These are phyloP conservation scores for Yamadazyma scolyti DNA, from an alignment of 805 yeast genomes.

Conservation along the genomic window DNA sequence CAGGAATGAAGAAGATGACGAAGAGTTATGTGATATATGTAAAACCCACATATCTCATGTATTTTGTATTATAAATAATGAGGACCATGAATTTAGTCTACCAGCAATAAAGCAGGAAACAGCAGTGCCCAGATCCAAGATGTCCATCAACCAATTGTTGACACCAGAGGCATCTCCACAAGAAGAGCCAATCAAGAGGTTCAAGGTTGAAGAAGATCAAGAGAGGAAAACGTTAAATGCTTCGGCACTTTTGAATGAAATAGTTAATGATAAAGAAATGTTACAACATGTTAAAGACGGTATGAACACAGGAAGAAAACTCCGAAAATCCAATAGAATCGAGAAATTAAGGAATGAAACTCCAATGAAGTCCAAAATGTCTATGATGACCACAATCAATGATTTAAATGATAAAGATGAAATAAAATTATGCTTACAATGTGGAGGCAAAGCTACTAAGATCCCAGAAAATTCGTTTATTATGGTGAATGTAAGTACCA, in stretches of 20 bases:
- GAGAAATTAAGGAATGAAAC: slow-evolving; percentile 3
- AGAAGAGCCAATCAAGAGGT: slow-evolving; percentile 8
- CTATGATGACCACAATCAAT: slow-evolving; percentile 13
- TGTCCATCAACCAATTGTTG: slow-evolving; percentile 22
- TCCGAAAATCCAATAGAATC: slow-evolving; percentile 5
- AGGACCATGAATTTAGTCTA: slow-evolving; percentile 9
- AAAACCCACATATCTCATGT: slow-evolving; percentile 46
- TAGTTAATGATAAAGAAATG: slow-evolving; percentile 1
- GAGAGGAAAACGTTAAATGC: not conserved
- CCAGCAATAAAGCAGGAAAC: not conserved
- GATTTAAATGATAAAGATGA: slow-evolving; percentile 21
- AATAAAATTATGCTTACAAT: slow-evolving; percentile 28
- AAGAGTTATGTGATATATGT: slow-evolving; percentile 46
- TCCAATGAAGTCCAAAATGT: slow-evolving; percentile 6
- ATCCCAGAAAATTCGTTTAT: slow-evolving; percentile 4
- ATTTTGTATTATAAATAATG: slow-evolving; percentile 39
- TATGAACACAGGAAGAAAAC: slow-evolving; percentile 8
- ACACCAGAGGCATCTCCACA: slow-evolving; percentile 39
- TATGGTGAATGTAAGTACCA: slow-evolving; percentile 6
- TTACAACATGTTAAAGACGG: slow-evolving; percentile 3
- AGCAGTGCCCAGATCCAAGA: slow-evolving; percentile 3
- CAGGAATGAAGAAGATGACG: slow-evolving; percentile 34
- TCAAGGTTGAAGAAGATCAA: not conserved
- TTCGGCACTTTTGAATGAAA: not conserved
- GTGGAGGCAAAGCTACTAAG: slow-evolving; percentile 9